Base-by-base conservation (phyloP, 2,329 filamentous ascomycete species). In the Hypocrella siamensis region DNA sequence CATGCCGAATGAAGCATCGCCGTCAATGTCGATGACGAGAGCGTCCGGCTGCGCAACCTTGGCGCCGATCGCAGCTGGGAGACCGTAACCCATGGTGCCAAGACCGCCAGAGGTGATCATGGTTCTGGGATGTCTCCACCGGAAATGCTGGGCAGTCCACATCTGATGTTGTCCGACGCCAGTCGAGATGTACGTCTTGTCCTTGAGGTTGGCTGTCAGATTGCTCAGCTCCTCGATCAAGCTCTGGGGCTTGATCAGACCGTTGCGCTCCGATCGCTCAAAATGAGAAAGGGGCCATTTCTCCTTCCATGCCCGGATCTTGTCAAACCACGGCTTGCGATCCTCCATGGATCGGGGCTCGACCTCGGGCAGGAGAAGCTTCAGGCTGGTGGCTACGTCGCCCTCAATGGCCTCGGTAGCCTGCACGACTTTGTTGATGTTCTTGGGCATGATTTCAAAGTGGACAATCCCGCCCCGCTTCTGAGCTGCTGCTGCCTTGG, bases 341-440 rank as follows among this genome's bases (percentile, higher is more conserved):
- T 82, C 71, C 1, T 53, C 54, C 58, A 74, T 71, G 2, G 70
- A 55, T 39, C 70, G 72, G 17, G 63, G 42, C 32, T 82, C 57
- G 16, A 94, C 58, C 32, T 73, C 63, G 9, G 88, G 86, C 22
- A 96, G 47, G 31, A 96, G 75, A 19, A 70, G 60, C 31, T 65
- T 65, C 21, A 96, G 63, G 56, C 93, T 96, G 14, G 75, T 61
- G 3, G 77, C 75, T 19, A 93, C 83, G 49, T 96, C 88, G 36
- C 90, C 90, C 59, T 93, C 88, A 14, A 96, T 78, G 28, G 90
- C 88, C 60, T 94, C 85, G 26, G 82, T 94, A 6, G 88, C 86
- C 60, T 96, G 84, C 11, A 98, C 80, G 26, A 96, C 86, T 70
- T 96, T 98, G 75, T 96, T 96, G 63, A 96, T 96, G 65, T 98